Conservation (phyloP, 2,329 filamentous ascomycete species). For the Cordyceps pruinosa region DNA sequence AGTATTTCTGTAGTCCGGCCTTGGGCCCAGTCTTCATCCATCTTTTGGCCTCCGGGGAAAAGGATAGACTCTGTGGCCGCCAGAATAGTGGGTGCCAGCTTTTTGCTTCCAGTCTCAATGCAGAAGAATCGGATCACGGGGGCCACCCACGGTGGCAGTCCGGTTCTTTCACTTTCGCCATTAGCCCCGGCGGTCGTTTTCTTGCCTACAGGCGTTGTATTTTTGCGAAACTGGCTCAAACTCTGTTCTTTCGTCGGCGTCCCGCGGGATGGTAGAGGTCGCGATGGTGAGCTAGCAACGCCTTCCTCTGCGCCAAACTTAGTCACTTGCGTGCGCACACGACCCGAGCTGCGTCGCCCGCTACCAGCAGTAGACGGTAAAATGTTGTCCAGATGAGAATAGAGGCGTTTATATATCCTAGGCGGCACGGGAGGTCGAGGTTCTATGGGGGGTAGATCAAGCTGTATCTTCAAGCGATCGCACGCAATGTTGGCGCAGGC, state of each 20-base stretch:
- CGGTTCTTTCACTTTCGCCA: constrained; percentile 25
- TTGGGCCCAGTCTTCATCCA: constrained; percentile 42
- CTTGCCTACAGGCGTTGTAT: constrained; percentile 23
- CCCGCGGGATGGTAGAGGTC: constrained; percentile 31
- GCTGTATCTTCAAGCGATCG: constrained; percentile 67
- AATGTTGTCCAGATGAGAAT: constrained; percentile 68
- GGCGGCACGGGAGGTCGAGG: constrained; percentile 72
- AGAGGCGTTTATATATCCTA: constrained; percentile 76
- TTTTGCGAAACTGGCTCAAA: constrained; percentile 37
- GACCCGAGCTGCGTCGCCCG: constrained; percentile 23
- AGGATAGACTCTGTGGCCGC: constrained; percentile 60
- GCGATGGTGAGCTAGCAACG: constrained; percentile 21
- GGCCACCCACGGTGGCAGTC: constrained; percentile 61
- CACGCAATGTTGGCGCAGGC: constrained; percentile 87
- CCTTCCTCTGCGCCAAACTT: constrained; percentile 22
- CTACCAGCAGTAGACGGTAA: constrained; percentile 42
- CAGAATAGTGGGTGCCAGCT: constrained; percentile 64
- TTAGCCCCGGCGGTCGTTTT: constrained; percentile 27
- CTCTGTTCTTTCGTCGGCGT: constrained; percentile 42
- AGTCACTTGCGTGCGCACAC: constrained; percentile 28
- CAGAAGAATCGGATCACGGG: constrained; percentile 59
- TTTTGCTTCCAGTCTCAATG: constrained; percentile 51
- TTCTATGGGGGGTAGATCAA: constrained; percentile 72
- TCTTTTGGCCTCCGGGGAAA: constrained; percentile 34
- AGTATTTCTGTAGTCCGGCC: constrained; percentile 47